A percentile compares a stretch with the other conserved stretches of the same genome.
Evolutionary conservation across 352 stramenopile species (phyloP).

Genomic region (Sclerospora graminicola): DNA sequence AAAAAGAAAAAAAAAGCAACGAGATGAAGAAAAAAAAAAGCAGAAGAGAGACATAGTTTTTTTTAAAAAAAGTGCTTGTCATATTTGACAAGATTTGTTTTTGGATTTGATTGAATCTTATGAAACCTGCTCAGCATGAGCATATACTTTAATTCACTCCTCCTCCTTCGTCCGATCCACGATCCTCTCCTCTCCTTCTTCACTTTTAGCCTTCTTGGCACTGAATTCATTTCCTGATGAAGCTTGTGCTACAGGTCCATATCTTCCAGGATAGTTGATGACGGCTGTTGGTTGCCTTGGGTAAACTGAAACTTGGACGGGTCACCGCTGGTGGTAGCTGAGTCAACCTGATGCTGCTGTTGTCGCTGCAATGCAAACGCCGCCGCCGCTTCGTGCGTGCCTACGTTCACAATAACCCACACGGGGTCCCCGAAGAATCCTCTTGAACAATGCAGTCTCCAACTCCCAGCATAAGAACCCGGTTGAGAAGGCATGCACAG

Average conservation of each 20-base stretch:
- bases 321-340: constrained; percentile 9
- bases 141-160: constrained; percentile 15
- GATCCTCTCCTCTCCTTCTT: constrained; percentile 5
- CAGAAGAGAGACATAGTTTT: too few species aligned
- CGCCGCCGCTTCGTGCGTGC: constrained; percentile 11
- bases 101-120: background rate
- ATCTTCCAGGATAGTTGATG: constrained; percentile 27
- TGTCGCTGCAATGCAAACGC: constrained; percentile 22
- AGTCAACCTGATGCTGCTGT: constrained; percentile 8
- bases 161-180: constrained; percentile 10
- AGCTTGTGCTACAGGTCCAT: constrained; percentile 26
- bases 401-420: constrained; percentile 70
- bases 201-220: constrained; percentile 3
- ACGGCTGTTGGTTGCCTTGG: constrained; percentile 11
- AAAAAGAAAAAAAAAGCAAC: constrained; percentile 10
- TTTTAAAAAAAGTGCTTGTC: too few species aligned
- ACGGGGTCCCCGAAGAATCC: constrained; percentile 71
- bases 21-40: constrained; percentile 18
- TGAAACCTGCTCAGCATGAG: constrained; percentile 6
- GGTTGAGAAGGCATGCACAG: constrained; percentile 44
- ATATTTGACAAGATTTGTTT: too few species aligned
- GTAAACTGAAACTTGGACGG: constrained; percentile 26
- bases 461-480: constrained; percentile 63
- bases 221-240: background rate
- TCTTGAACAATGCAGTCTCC: constrained; percentile 48